Conservation (phyloP, 129 eudicot species). For the Ambrosia trifida region DNA sequence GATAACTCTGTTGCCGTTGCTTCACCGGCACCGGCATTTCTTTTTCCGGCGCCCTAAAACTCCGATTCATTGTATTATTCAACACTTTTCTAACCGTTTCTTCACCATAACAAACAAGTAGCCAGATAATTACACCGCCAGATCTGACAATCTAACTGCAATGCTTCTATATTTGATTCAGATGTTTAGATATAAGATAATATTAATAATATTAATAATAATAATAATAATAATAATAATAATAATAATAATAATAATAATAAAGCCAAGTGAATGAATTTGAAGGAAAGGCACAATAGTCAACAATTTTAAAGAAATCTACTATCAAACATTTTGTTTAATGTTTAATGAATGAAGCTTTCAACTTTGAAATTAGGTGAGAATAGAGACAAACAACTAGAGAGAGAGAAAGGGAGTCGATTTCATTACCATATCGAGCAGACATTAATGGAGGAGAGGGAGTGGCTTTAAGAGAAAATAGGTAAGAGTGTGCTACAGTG, state of each 20-base stretch:
- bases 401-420: constrained; percentile 21
- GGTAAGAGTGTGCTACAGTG: neutral
- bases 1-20: constrained; percentile 48
- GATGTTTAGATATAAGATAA: no score
- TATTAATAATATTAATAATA: no score
- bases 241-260: no score
- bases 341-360: constrained; percentile 13
- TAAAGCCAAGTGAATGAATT: constrained; percentile 12
- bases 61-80: constrained; percentile 65
- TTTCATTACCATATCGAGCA: constrained; percentile 21
- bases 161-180: constrained; percentile 22
- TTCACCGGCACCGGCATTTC: constrained; percentile 46
- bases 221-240: neutral
- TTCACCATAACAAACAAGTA: neutral
- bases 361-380: constrained; percentile 30
- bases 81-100: neutral
- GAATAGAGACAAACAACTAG: constrained; percentile 14
- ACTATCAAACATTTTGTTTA: constrained; percentile 17
- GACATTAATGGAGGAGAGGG: constrained; percentile 33
- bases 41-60: constrained; percentile 60
- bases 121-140: neutral
- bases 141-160: constrained; percentile 50
- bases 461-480: constrained; percentile 25
- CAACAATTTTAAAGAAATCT: constrained; percentile 3
- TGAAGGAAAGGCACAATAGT: neutral